A percentile compares a stretch with the other conserved stretches of the same genome.
phyloP scores from a whole-genome alignment of 768 basidiomycete genomes.

The Rhodocollybia butyracea region DNA sequence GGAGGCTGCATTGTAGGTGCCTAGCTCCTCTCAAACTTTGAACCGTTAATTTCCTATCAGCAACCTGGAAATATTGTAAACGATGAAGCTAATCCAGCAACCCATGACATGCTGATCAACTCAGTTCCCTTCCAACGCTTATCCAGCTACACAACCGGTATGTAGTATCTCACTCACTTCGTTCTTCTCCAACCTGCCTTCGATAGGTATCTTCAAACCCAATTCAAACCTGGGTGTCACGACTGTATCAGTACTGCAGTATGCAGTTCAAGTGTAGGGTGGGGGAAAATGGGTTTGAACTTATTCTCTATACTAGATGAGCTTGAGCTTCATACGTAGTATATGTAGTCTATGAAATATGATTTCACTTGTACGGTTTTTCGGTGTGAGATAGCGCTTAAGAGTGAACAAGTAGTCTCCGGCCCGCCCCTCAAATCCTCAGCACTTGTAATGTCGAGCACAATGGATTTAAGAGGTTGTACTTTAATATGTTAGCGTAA shows the following conservation, averaged over 20 bases:
- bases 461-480: no score
- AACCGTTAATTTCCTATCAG: background rate
- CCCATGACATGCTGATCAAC: background rate
- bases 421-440: no score
- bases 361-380: no score
- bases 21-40: background rate
- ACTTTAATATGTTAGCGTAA: no score
- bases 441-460: no score
- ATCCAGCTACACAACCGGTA: background rate
- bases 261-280: background rate
- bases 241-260: background rate
- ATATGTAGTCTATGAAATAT: no score
- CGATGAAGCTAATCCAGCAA: background rate
- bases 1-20: background rate
- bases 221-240: background rate
- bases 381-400: no score
- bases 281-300: no score
- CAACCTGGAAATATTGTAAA: background rate
- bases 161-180: no score
- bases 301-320: no score
- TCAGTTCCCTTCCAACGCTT: background rate
- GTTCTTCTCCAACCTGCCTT: background rate
- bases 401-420: no score
- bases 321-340: no score
- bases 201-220: background rate